These are phyloP conservation scores for Monilinia polystroma DNA, from an alignment of 2,329 filamentous ascomycete species.

Conservation along the genomic window DNA sequence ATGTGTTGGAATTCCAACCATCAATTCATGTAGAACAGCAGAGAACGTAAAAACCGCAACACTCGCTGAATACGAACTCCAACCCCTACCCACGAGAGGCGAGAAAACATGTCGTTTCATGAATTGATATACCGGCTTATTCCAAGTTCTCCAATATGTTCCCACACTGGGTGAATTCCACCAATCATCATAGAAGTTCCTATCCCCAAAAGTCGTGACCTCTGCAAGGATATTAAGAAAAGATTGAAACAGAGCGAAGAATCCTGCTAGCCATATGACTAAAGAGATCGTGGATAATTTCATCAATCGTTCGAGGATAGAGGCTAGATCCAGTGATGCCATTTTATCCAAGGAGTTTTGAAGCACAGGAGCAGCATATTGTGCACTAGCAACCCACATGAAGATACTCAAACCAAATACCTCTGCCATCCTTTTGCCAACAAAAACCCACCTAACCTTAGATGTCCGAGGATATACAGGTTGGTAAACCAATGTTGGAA, in stretches of 20 bases:
- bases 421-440: slow-evolving; percentile 78
- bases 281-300: slow-evolving; percentile 95
- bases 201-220: slow-evolving; percentile 83
- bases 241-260: slow-evolving; percentile 95
- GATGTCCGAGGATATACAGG: slow-evolving; percentile 88
- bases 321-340: slow-evolving; percentile 71
- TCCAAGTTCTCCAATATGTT: slow-evolving; percentile 94
- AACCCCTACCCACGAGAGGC: slow-evolving; percentile 81
- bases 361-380: slow-evolving; percentile 89
- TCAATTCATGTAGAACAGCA: slow-evolving; percentile 83
- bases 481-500: slow-evolving; percentile 93
- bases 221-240: slow-evolving; percentile 90
- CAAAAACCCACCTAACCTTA: slow-evolving; percentile 82
- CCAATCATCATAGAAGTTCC: slow-evolving; percentile 96
- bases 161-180: slow-evolving; percentile 91
- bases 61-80: slow-evolving; percentile 68
- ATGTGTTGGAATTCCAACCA: slow-evolving; percentile 92
- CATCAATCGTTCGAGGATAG: slow-evolving; percentile 84
- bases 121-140: slow-evolving; percentile 94
- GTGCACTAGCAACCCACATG: slow-evolving; percentile 92
- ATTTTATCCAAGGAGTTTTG: slow-evolving; percentile 90
- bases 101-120: slow-evolving; percentile 94
- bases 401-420: slow-evolving; percentile 76
- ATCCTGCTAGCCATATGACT: slow-evolving; percentile 95
- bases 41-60: slow-evolving; percentile 84